Evolutionary conservation across 257 asterid species (phyloP).

Genomic region (Handroanthus guayacan): DNA sequence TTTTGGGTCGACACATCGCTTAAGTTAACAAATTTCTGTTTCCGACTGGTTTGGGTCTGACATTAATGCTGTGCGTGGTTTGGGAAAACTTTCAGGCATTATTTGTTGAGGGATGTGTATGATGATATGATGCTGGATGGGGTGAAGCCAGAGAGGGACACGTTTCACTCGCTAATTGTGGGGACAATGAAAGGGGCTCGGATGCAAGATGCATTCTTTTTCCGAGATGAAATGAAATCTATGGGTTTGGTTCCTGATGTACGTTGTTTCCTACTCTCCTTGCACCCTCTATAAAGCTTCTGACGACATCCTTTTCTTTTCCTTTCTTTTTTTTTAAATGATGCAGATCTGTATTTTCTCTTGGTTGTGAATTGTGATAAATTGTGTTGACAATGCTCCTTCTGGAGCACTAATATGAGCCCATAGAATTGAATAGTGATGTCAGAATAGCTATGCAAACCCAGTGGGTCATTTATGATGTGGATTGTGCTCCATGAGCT

Average conservation of each 20-base stretch:
- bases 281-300: background rate
- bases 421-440: background rate
- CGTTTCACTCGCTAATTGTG: constrained; percentile 82
- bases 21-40: background rate
- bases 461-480: background rate
- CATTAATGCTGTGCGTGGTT: constrained; percentile 29
- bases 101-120: constrained; percentile 88
- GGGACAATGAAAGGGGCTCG: constrained; percentile 96
- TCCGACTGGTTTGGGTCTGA: constrained; percentile 6
- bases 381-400: constrained; percentile 8
- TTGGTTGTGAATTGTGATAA: background rate
- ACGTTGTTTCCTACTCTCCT: constrained; percentile 41
- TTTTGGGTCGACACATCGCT: background rate
- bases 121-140: constrained; percentile 99
- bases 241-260: constrained; percentile 97
- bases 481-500: background rate
- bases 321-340: background rate
- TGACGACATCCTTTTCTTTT: background rate
- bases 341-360: background rate
- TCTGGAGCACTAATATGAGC: constrained; percentile 7
- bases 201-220: constrained; percentile 88
- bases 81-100: constrained; percentile 51
- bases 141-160: constrained; percentile 96
- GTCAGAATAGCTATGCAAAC: constrained; percentile 10
- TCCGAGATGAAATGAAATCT: constrained; percentile 85